Conservation (phyloP, 2,329 filamentous ascomycete genomes). For the Plectosphaerella sp. region DNA sequence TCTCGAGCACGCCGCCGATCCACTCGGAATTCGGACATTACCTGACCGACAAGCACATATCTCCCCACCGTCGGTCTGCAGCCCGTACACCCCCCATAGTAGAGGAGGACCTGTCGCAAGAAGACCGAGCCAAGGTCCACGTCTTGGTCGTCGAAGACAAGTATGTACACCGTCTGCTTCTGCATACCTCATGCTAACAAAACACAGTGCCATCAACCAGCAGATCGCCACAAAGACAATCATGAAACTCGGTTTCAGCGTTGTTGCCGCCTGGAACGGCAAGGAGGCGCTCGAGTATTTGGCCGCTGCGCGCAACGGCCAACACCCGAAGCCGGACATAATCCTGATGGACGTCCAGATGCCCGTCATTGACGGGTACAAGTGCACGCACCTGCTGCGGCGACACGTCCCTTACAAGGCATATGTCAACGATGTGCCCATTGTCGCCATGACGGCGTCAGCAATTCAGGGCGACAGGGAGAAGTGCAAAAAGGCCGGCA, state of each 20-base stretch:
- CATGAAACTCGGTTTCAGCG: slow-evolving; percentile 66
- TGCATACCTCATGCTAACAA: neutral
- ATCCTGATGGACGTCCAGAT: slow-evolving; percentile 79
- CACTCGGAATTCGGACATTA: slow-evolving; percentile 9
- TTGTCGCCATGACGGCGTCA: slow-evolving; percentile 78
- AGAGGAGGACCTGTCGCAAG: slow-evolving; percentile 44
- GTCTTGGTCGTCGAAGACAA: slow-evolving; percentile 82
- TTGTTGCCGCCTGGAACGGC: slow-evolving; percentile 71
- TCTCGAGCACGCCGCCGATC: slow-evolving; percentile 35
- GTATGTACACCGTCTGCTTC: slow-evolving; percentile 34
- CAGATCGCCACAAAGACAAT: slow-evolving; percentile 75
- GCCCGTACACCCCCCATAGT: slow-evolving; percentile 28
- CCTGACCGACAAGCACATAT: slow-evolving; percentile 17
- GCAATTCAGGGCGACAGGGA: slow-evolving; percentile 74
- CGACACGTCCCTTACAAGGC: slow-evolving; percentile 62
- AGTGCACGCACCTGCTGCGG: slow-evolving; percentile 68
- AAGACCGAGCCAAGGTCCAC: slow-evolving; percentile 59
- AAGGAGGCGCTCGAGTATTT: slow-evolving; percentile 75
- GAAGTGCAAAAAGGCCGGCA: slow-evolving; percentile 68
- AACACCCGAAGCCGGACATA: slow-evolving; percentile 60
- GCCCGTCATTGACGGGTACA: slow-evolving; percentile 74
- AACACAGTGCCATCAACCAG: slow-evolving; percentile 57
- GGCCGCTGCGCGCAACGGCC: slow-evolving; percentile 43
- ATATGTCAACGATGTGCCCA: slow-evolving; percentile 59
- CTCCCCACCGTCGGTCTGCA: slow-evolving; percentile 23